A percentile compares a stretch with the other conserved stretches of the same genome.
Conservation (phyloP, 1,139 yeast genomes). For the Yamadazyma mexicana region DNA sequence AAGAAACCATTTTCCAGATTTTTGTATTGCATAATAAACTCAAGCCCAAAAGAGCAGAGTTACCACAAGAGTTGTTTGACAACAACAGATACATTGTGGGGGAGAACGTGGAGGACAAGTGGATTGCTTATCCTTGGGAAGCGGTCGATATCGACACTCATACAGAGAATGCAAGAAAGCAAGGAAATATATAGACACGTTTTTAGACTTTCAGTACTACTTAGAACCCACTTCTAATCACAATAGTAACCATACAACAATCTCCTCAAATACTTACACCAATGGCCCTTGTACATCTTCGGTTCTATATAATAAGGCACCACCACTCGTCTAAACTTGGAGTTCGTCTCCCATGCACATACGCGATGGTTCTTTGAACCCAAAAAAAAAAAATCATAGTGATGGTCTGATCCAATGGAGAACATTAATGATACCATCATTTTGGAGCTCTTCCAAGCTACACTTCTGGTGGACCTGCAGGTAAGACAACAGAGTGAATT, state of each 20-base stretch:
- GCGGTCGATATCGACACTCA: constrained; percentile 49
- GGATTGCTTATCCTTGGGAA: constrained; percentile 72
- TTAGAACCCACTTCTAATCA: too few species aligned
- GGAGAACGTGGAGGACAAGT: constrained; percentile 51
- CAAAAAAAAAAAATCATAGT: too few species aligned
- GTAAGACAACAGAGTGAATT: constrained; percentile 70
- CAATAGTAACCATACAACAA: too few species aligned
- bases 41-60: constrained; percentile 55
- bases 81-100: constrained; percentile 54
- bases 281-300: too few species aligned
- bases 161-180: constrained; percentile 36
- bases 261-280: too few species aligned
- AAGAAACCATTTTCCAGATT: constrained; percentile 50
- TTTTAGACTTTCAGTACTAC: not conserved
- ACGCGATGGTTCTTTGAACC: not conserved
- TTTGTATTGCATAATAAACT: constrained; percentile 61
- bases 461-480: constrained; percentile 67
- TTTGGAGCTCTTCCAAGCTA: constrained; percentile 78
- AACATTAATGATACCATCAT: constrained; percentile 2
- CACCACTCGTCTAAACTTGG: not conserved
- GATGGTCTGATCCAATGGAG: not conserved
- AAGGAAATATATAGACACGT: constrained; percentile 35
- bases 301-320: too few species aligned
- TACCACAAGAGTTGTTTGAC: constrained; percentile 46
- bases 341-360: not conserved